A percentile compares a stretch with the other conserved stretches of the same genome.
These are phyloP conservation scores for Penicillium sp. DNA, from an alignment of 2,329 filamentous ascomycete genomes.

Conservation along the genomic window DNA sequence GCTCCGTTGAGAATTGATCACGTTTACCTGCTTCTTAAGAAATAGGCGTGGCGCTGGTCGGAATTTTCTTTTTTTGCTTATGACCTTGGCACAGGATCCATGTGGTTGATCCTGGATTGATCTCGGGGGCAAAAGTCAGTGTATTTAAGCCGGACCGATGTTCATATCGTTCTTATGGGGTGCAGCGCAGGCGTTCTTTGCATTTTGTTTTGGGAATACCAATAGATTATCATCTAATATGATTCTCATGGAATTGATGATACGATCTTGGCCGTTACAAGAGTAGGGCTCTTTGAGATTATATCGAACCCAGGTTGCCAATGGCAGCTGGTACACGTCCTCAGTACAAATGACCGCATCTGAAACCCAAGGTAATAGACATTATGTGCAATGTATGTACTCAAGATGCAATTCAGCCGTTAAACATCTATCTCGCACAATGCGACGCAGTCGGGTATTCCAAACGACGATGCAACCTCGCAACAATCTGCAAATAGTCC, in stretches of 20 bases:
- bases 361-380: not conserved
- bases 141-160: slow-evolving; percentile 16
- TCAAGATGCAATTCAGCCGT: not conserved
- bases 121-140: slow-evolving; percentile 22
- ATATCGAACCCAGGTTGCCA: not conserved
- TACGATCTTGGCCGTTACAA: not conserved
- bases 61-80: slow-evolving; percentile 9
- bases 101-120: slow-evolving; percentile 3
- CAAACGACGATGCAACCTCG: slow-evolving; percentile 70
- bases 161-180: slow-evolving; percentile 25
- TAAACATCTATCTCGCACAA: slow-evolving; percentile 14
- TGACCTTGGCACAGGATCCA: slow-evolving; percentile 3
- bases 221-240: slow-evolving; percentile 32
- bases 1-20: slow-evolving; percentile 88
- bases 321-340: too few relatives aligned
- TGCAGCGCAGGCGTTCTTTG: slow-evolving; percentile 44
- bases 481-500: slow-evolving; percentile 70
- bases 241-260: slow-evolving; percentile 12
- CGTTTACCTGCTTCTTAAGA: slow-evolving; percentile 90
- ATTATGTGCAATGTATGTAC: not conserved
- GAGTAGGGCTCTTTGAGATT: not conserved
- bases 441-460: slow-evolving; percentile 68
- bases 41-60: slow-evolving; percentile 49
- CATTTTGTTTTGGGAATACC: slow-evolving; percentile 36
- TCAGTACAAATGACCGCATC: not conserved